Evolutionary conservation across 371 early-diverging fungal genomes (phyloP), one percentile per base, ranked within the genome.

Genomic region (Mortierella sp.): DNA sequence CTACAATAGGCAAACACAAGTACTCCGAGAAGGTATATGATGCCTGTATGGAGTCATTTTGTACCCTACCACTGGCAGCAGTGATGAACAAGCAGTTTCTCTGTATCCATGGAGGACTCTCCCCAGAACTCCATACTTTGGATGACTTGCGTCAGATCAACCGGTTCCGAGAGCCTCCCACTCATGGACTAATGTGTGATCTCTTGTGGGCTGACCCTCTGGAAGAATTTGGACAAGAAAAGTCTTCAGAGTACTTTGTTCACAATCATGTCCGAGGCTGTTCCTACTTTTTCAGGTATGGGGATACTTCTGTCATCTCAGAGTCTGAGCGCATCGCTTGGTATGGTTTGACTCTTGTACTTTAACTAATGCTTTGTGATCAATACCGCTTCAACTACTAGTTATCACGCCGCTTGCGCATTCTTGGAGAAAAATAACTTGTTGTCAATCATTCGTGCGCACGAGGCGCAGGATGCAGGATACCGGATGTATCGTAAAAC

Each of bases 51-150:
- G 97, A 96, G 65, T 94, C 96, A 5, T 99, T 99, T 83, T 96
- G 97, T 69, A 89, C 95, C 25, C 85, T 99, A 52, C 99, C 99
- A 11, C 87, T 99, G 61, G 96, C 93, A 29, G 99, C 98, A n/a
- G 82, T 99, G 28, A 94, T 99, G 89, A 98, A 98, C 86, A 92
- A 93, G 77, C 97, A 97, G 74, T 96, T 98, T 73, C 83, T 99
- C 44, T 99, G 99, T 84, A 94, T 99, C 82, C 99, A 99, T 80
- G 99, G 99, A 57, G 99, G 99, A 55, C 84, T 99, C 44, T 98
- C 98, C 0, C 99, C 99, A 7, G 94, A 98, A 80, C 76, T 97
- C 61, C 87, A 89, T 62, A 92, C 97, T 62, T 83, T 95, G 52
- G 93, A 96, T 71, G 96, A 98, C 79, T 83, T 98, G 65, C 86